Evolutionary conservation across 495 filamentous ascomycete genomes (phyloP).

Genomic region (Xylaria intraflava): DNA sequence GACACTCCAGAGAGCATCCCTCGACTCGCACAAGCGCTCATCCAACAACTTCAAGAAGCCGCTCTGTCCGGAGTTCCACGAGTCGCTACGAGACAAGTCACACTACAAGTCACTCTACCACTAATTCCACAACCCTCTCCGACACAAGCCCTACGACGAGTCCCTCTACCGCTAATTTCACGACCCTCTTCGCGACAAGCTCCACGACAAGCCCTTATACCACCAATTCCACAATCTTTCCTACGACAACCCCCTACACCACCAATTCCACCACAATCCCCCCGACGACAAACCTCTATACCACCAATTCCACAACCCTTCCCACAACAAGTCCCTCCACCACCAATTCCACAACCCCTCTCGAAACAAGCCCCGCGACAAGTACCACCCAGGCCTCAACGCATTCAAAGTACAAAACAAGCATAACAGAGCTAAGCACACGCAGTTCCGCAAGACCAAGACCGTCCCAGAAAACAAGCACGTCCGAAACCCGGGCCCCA

Average conservation of each 20-base stretch:
- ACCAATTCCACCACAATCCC: background rate
- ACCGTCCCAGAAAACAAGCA: background rate
- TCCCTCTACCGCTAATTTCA: background rate
- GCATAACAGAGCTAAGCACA: background rate
- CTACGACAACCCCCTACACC: background rate
- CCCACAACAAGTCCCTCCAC: background rate
- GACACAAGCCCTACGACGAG: background rate
- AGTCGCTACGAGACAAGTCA: background rate
- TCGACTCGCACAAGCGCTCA: background rate
- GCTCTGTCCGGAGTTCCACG: background rate
- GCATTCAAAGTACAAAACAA: background rate
- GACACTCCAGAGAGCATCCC: background rate
- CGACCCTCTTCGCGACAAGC: background rate
- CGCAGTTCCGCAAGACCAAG: background rate
- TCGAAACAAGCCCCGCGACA: background rate
- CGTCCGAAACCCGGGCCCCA: background rate
- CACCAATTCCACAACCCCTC: background rate
- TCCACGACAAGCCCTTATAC: background rate
- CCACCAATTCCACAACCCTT: too few relatives aligned
- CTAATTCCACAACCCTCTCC: background rate
- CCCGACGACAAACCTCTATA: background rate
- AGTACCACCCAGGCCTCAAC: background rate
- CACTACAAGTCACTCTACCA: background rate
- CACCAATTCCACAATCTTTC: background rate
- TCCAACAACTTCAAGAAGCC: background rate